Base-by-base conservation (phyloP, 371 early-diverging fungal species). In the Phascolomyces articulosus region DNA sequence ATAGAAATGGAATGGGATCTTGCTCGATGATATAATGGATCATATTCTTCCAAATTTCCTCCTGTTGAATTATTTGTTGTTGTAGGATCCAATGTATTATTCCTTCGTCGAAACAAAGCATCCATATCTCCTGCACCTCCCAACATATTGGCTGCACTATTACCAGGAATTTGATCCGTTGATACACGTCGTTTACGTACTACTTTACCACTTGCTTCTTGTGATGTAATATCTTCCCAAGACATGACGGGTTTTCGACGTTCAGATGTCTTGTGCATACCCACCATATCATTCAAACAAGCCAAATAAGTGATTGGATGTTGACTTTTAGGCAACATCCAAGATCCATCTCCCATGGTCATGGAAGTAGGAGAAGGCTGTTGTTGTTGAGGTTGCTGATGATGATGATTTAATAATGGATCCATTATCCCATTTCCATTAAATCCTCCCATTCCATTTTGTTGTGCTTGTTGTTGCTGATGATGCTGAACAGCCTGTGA, bases 231-330 rank as follows among this genome's bases (percentile, higher is more conserved):
- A 40, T 59, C 61, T 10, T 66, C 66, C 67, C 69, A 68, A 3
- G 18, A 29, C 44, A 29, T 40, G 10, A 68, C 41, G 2, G 64
- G 75, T 40, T 72, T 71, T 58, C 88, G 85, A 3, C 85, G 83
- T 34, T 88, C 90, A 24, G 81, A 76, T 2, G 91, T 85, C 16
- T 84, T 80, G 59, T 91, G 90, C 83, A 90, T 86, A 4, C 92
- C 93, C 10, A 91, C 93, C 55, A 91, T 79, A 70, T 93, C 93
- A 44, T 89, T 87, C 49, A 91, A 72, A 68, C 93, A 93, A 10
- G 92, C 90, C 20, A 93, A 69, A 40, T 93, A 93, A 18, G 89
- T 85, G 9, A 87, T 87, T 2, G 80, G 75, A 31, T 75, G 63
- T 23, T 77, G 31, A 44, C 75, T 71, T 63, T 83, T 78, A 55